A percentile compares a stretch with the other conserved stretches of the same genome.
phyloP scores from a whole-genome alignment of 140 eudicot species.

The Anethum foeniculum region DNA sequence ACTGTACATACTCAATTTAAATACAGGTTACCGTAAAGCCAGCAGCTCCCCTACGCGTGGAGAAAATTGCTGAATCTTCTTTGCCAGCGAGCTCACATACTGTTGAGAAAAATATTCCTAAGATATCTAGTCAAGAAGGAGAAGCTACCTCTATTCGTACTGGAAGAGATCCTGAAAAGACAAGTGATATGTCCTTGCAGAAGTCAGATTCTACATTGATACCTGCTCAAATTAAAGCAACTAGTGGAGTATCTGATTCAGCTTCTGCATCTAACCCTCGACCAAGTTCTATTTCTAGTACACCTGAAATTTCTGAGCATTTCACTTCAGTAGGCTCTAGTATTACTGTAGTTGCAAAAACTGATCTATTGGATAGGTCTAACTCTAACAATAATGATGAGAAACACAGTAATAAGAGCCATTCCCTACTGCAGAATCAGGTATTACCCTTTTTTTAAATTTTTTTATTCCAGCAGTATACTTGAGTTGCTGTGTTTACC shows the following conservation, averaged over 20 bases:
- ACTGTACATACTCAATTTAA: conserved; percentile 12
- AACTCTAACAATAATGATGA: conserved; percentile 23
- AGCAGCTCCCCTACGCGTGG: conserved; percentile 29
- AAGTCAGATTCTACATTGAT: conserved; percentile 14
- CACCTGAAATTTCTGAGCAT: conserved; percentile 17
- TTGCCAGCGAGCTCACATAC: conserved; percentile 15
- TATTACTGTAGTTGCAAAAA: conserved; percentile 10
- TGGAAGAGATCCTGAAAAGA: conserved; percentile 23
- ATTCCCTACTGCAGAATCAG: neutral
- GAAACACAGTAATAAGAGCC: conserved; percentile 18
- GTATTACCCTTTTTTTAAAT: neutral
- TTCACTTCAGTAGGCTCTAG: neutral
- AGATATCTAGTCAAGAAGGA: conserved; percentile 23
- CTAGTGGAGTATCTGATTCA: conserved; percentile 21
- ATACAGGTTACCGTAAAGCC: conserved; percentile 60
- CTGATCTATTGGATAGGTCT: conserved; percentile 20
- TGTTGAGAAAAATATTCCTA: conserved; percentile 31
- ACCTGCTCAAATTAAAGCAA: conserved; percentile 10
- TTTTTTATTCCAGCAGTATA: neutral
- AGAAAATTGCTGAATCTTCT: conserved; percentile 35
- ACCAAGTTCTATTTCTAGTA: conserved; percentile 11
- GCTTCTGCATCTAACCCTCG: conserved; percentile 8
- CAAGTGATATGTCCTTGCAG: conserved; percentile 11
- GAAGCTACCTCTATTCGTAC: conserved; percentile 22
- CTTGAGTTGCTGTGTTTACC: neutral